A percentile compares a stretch with the other conserved stretches of the same genome.
Evolutionary conservation across 352 stramenopile species (phyloP).

Genomic region (Phytophthora hybrid): DNA sequence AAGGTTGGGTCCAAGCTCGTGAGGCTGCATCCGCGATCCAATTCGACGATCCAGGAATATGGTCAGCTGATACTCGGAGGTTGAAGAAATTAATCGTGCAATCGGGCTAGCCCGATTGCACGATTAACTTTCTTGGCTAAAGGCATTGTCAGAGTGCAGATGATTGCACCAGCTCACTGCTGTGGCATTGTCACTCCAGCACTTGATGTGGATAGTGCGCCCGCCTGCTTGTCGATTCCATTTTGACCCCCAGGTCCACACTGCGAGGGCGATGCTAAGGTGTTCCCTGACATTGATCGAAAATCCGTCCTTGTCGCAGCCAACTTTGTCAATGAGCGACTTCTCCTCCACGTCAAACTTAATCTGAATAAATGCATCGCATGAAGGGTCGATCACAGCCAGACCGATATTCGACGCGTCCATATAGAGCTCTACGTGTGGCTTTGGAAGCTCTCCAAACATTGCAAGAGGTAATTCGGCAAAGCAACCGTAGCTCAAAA

Average conservation of each 20-base stretch:
- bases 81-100: no score
- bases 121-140: constrained; percentile 49
- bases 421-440: constrained; percentile 6
- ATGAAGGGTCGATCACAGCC: background rate
- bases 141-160: constrained; percentile 5
- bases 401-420: constrained; percentile 6
- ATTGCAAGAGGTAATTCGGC: background rate
- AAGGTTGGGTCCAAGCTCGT: constrained; percentile 20
- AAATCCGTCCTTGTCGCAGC: background rate
- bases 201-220: background rate
- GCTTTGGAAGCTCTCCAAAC: background rate
- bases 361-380: background rate
- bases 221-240: background rate
- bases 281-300: constrained; percentile 12
- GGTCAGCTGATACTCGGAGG: constrained; percentile 15
- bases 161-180: constrained; percentile 30
- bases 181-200: constrained; percentile 32
- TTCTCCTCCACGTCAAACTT: background rate
- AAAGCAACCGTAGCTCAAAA: background rate
- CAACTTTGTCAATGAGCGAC: background rate
- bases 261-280: background rate
- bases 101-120: constrained; percentile 20
- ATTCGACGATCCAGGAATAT: constrained; percentile 27
- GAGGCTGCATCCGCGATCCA: constrained; percentile 37
- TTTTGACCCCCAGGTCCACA: constrained; percentile 3